Conservation (phyloP, 208 protist species). For the Wallacemonas sp. region DNA sequence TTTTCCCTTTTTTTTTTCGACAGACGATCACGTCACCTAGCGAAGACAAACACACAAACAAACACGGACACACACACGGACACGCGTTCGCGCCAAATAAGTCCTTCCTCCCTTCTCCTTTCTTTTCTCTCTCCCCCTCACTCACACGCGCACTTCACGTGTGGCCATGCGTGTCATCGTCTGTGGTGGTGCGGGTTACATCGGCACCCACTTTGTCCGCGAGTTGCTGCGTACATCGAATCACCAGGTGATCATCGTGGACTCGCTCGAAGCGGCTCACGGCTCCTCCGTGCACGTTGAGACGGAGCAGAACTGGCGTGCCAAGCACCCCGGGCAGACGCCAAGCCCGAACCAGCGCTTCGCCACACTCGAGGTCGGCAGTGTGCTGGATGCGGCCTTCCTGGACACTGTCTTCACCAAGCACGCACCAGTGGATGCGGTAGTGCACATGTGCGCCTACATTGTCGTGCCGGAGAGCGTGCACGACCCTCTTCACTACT, state of each 20-base stretch:
- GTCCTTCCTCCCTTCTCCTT: background rate
- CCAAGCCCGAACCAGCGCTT: slow-evolving; percentile 20
- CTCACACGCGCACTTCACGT: background rate
- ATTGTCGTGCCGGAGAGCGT: slow-evolving; percentile 95
- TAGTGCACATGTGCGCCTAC: slow-evolving; percentile 95
- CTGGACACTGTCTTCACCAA: slow-evolving; percentile 89
- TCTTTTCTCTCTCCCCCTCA: background rate
- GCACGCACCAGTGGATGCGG: slow-evolving; percentile 80
- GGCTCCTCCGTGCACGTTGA: slow-evolving; percentile 52
- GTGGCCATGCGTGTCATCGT: slow-evolving; percentile 86
- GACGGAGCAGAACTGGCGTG: slow-evolving; percentile 40
- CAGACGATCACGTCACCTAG: too few relatives aligned
- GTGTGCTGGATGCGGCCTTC: slow-evolving; percentile 78
- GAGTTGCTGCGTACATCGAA: slow-evolving; percentile 78
- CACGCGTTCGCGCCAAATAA: background rate
- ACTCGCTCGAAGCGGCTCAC: slow-evolving; percentile 89
- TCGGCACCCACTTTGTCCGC: slow-evolving; percentile 96
- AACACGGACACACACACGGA: background rate
- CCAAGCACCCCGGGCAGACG: slow-evolving; percentile 6
- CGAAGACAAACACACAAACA: background rate
- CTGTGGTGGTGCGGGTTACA: slow-evolving; percentile 97
- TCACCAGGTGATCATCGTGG: slow-evolving; percentile 93
- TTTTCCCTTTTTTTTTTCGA: too few relatives aligned
- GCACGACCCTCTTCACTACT: slow-evolving; percentile 92
- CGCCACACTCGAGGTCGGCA: slow-evolving; percentile 71